A percentile compares a stretch with the other conserved stretches of the same genome.
Evolutionary conservation across 495 filamentous ascomycete genomes (phyloP).

Genomic region (Neurospora sp.): DNA sequence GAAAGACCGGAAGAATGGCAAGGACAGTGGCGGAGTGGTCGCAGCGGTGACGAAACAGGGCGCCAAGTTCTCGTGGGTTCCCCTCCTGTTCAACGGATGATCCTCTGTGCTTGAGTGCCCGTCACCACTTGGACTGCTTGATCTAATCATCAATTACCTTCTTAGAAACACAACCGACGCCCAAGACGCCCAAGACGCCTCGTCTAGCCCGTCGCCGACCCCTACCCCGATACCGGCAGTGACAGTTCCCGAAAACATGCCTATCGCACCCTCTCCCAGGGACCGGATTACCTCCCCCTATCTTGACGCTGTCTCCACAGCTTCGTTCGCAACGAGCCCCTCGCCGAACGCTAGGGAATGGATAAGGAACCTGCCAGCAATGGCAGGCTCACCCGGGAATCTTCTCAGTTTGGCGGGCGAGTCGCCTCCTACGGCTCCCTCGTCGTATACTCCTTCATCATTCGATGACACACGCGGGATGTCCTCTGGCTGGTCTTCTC

Average conservation of each 20-base stretch:
- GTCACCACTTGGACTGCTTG: background rate
- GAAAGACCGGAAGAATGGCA: conserved; percentile 44
- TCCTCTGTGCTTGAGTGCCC: background rate
- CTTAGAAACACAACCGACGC: conserved; percentile 20
- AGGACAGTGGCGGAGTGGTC: conserved; percentile 39
- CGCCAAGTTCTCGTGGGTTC: conserved; percentile 39
- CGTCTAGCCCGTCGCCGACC: conserved; percentile 31
- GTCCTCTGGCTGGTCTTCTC: conserved; percentile 32
- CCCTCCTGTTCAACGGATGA: background rate
- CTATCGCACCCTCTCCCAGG: background rate
- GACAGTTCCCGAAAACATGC: background rate
- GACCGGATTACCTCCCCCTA: conserved; percentile 29
- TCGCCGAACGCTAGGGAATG: conserved; percentile 43
- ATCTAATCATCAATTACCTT: background rate
- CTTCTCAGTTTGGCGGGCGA: conserved; percentile 44
- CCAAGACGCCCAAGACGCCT: conserved; percentile 18
- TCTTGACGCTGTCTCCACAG: conserved; percentile 35
- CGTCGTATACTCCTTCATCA: conserved; percentile 43
- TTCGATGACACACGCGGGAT: conserved; percentile 39
- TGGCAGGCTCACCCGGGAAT: conserved; percentile 46
- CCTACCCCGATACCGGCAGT: conserved; percentile 1
- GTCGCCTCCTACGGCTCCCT: conserved; percentile 42
- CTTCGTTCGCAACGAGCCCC: conserved; percentile 36
- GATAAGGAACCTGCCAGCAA: conserved; percentile 34
- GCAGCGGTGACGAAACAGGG: conserved; percentile 43